Evolutionary conservation across 495 filamentous ascomycete genomes (phyloP), one percentile per base, ranked within the genome.

Genomic region (Pyrenopolyporus hunteri): DNA sequence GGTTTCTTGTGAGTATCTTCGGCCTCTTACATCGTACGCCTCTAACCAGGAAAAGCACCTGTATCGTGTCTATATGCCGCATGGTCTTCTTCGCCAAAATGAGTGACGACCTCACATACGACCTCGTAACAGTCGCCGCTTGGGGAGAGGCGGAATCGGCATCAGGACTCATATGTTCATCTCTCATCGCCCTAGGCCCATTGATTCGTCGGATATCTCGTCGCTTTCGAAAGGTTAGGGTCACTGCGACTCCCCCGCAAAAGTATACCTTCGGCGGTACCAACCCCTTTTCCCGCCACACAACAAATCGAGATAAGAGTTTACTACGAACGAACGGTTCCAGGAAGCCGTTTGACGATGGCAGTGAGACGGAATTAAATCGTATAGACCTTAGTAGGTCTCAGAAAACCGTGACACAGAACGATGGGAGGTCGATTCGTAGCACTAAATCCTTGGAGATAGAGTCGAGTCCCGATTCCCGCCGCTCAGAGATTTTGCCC

Each of bases 1-100:
- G 78, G 80, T 2, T 69, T 62, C 49, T 57, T 73, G 70, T 71
- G 36, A 62, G 70, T 58, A 33, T 8, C 29, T 19, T 52, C 42
- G 5, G 0, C n/a, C 26, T 1, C 4, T 31, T 32, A 14, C 19
- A 14, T 16, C 22, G 4, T 17, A 4, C 26, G 22, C 19, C 40
- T 23, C 37, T 55, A 53, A 60, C 42, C 14, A 28, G 29, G 1
- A 37, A 44, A 22, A 68, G 66, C 13, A 68, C 66, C 17, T 65
- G 61, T 32, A 45, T 63, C 17, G 28, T 68, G 31, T 68, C 66
- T 11, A 67, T 67, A 55, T 67, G 64, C 9, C 57, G 64, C 23
- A 45, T 68, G 46, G 48, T 68, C 14, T 64, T 60, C 57, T 65
- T 65, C 47, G 52, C 51, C 5, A 65, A 35, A 9, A 0, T 65